Base-by-base conservation (phyloP, 192 early-diverging fungal genomes). In the Coemansia sp. region DNA sequence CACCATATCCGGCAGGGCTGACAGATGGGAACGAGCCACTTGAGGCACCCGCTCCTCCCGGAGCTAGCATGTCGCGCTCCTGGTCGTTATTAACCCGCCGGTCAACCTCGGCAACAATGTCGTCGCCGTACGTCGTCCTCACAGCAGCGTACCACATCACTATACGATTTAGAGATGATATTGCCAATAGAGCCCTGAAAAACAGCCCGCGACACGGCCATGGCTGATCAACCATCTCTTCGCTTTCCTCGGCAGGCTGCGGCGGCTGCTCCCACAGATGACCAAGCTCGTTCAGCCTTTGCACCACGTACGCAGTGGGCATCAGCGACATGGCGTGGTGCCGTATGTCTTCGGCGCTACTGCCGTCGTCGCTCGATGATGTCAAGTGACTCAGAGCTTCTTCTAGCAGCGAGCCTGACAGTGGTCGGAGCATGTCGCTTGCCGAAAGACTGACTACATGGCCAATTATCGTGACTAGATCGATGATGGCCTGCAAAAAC, bases 141-240 rank as follows among this genome's bases (percentile, higher is more conserved):
- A 82, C 75, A 3, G 69, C 72, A 8, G 41, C 55, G 38, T 74
- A 78, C 80, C 80, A 82, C 69, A 72, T 77, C 0, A 77, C 80
- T 33, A 82, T 74, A 0, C 80, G 71, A 24, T 82, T 82, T 29
- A 82, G 80, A 8, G 75, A 77, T 3, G 80, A 82, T n/a, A 82
- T 77, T 20, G 75, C 75, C 47, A 82, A 41, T 40, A 82, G 47
- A 11, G 80, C 71, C 18, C 75, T 72, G 53, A 82, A 68, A 40
- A 77, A 74, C 16, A 78, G 41, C 9, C 75, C 70, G 4, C 80
- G 80, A 36, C 80, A 81, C 2, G 79, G 79, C 79, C 79, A 81
- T n/a, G 67, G 52, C 52, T 72, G 78, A 27, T 55, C 34, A 3
- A 18, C 22, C 0, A 31, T 13, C 20, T 55, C 67, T 9, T 47